Evolutionary conservation across 2,329 filamentous ascomycete genomes (phyloP), one percentile per base, ranked within the genome.

Genomic region (Lasiodiplodia citricola): DNA sequence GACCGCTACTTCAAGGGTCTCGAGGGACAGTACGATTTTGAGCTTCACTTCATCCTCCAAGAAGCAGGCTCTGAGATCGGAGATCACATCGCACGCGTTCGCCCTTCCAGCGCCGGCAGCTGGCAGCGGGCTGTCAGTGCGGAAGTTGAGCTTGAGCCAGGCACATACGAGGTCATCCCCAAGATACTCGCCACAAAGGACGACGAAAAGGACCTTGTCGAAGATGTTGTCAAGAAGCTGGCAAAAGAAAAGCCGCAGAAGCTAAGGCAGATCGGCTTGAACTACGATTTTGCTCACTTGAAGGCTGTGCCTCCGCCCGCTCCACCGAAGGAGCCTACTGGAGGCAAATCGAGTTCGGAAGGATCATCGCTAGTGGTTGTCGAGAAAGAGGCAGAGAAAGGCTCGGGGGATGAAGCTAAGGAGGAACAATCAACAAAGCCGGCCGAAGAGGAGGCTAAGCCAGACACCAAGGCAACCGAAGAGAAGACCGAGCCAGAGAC

Each of bases 71-170:
- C 57, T 75, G 86, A 84, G n/a, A 86, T 88, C 65, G 82, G 86
- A n/a, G 84, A 87, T 50, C 88, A 88, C 71, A 85, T 87, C 55
- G 85, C 87, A 13, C 85, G 86, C 13, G 57, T 41, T 11, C 7
- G 57, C n/a, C 57, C 55, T 4, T 57, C 57, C 13, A 60, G 57
- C 3, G 23, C 23, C 10, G 57, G 57, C 70, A 83, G 83, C 78
- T 92, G 93, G 87, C 88, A 84, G 25, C 89, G 93, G 7, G 92
- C 91, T 0, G 90, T 94, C 50, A 94, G 91, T 63, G 89, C 92
- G 1, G 93, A 96, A 77, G 84, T 96, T 10, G 85, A 90, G 44
- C 87, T 96, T 31, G 88, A 92, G 23, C 86, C 90, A 0, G 93
- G 93, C 13, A 88, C 87, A 54, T 96, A 96, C 79, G 88, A 87